Conservation (phyloP, 441 rosid species). For the Bruguiera hainesii region DNA sequence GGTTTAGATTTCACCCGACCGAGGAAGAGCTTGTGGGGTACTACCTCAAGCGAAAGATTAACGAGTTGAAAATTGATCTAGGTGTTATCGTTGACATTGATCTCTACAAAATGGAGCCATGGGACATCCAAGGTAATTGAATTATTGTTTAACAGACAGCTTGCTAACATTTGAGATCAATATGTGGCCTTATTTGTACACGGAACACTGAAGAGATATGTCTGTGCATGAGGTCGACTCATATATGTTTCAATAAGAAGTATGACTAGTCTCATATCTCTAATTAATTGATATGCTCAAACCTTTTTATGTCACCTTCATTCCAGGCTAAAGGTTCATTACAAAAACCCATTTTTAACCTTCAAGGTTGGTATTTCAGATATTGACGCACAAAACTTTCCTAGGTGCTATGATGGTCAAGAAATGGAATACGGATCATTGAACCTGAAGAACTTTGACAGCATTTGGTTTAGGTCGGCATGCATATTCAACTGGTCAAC, state of each 20-base stretch:
- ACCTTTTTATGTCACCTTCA: no score
- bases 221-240: no score
- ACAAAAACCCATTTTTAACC: no score
- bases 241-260: neutral
- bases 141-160: no score
- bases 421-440: conserved; percentile 4
- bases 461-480: neutral
- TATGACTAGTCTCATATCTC: no score
- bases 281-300: no score
- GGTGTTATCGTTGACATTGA: conserved; percentile 81
- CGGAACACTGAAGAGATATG: no score
- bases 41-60: conserved; percentile 74
- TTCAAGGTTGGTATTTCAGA: neutral
- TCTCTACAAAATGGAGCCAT: conserved; percentile 96
- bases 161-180: no score
- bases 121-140: conserved; percentile 88
- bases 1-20: conserved; percentile 93
- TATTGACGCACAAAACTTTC: conserved; percentile 2
- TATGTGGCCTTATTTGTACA: no score
- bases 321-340: no score
- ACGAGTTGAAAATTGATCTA: conserved; percentile 64
- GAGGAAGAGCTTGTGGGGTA: conserved; percentile 97
- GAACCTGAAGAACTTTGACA: conserved; percentile 7
- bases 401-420: neutral
- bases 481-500: no score